Conservation (phyloP, 306 rosid species). For the Sophora flavescens region DNA sequence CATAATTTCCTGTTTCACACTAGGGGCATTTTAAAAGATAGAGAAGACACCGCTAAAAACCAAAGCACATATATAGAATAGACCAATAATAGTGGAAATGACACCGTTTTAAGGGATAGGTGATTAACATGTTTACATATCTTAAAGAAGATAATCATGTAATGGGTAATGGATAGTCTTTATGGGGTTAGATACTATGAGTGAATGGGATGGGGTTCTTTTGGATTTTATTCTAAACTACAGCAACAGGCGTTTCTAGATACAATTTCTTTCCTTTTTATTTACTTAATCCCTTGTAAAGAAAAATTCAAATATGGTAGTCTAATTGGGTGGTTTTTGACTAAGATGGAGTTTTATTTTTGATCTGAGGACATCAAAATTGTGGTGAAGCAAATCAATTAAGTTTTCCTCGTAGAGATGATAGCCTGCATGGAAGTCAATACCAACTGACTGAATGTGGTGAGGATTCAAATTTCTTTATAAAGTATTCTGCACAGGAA, state of each 20-base stretch:
- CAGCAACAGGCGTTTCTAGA: too few relatives aligned
- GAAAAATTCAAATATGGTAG: not conserved
- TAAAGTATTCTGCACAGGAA: too few relatives aligned
- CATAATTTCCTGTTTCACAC: not conserved
- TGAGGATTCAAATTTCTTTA: too few relatives aligned
- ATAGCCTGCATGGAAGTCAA: too few relatives aligned
- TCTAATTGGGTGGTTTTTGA: not conserved
- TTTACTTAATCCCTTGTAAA: not conserved
- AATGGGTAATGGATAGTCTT: too few relatives aligned
- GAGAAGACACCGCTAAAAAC: not conserved
- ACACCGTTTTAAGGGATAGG: not conserved
- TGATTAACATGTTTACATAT: constrained; percentile 30
- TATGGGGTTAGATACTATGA: too few relatives aligned
- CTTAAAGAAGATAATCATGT: not conserved
- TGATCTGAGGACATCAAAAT: not conserved
- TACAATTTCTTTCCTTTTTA: not conserved
- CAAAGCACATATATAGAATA: not conserved
- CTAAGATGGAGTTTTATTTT: too few relatives aligned
- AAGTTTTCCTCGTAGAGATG: too few relatives aligned
- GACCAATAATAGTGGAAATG: not conserved
- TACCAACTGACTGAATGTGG: too few relatives aligned
- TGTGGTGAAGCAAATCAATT: not conserved
- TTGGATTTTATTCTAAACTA: too few relatives aligned
- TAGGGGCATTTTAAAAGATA: too few relatives aligned
- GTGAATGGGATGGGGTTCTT: too few relatives aligned